Percentiles rank a stretch among this genome's conserved stretches.
Evolutionary conservation across 2,329 filamentous ascomycete genomes (phyloP).

Genomic region (Aureobasidium sp.): DNA sequence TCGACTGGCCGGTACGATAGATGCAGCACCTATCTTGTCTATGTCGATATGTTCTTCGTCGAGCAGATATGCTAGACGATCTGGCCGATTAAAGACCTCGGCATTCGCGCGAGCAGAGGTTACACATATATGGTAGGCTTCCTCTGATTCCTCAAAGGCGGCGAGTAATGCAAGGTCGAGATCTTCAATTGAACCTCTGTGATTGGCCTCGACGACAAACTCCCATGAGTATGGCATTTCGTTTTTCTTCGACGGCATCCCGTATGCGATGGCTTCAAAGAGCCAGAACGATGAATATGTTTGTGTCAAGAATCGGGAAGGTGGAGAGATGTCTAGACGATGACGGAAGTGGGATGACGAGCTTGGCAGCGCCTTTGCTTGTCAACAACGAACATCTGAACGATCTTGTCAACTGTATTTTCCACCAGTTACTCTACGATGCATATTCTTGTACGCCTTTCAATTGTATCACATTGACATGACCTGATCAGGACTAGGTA

Average conservation of each 20-base stretch:
- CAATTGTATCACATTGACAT: neutral
- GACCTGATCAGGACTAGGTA: constrained; percentile 29
- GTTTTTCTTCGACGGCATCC: neutral
- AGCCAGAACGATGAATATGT: neutral
- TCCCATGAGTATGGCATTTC: neutral
- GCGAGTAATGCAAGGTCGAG: neutral
- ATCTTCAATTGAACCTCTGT: neutral
- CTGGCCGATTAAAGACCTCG: neutral
- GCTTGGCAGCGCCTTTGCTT: neutral
- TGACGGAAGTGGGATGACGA: neutral
- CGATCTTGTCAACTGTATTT: neutral
- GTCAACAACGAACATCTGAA: neutral
- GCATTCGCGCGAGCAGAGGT: neutral
- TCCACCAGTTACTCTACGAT: constrained; percentile 5
- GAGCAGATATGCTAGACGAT: neutral
- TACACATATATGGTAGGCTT: neutral
- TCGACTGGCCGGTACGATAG: neutral
- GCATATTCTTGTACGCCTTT: constrained; percentile 20
- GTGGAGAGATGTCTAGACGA: neutral
- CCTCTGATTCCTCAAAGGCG: neutral
- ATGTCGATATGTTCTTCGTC: neutral
- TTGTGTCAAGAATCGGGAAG: neutral
- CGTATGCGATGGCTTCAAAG: neutral
- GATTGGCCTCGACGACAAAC: neutral
- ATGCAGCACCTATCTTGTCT: neutral